Percentiles rank a stretch among this genome's conserved stretches.
These are phyloP conservation scores for Pseudocohnilembus persalinus DNA, from an alignment of 169 alveolate species.

Conservation along the genomic window DNA sequence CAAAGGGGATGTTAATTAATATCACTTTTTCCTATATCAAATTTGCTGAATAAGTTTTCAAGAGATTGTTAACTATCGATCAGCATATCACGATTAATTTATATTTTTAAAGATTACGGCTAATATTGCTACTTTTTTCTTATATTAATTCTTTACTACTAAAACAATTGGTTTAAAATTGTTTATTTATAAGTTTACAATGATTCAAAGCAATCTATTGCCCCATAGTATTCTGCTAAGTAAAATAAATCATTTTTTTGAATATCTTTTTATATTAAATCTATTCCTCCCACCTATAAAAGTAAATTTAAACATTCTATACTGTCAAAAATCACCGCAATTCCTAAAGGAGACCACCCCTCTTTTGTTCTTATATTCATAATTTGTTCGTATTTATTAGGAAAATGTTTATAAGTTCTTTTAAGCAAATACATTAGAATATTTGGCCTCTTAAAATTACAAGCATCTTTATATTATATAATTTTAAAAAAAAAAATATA, in stretches of 20 bases:
- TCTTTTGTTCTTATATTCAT: background rate
- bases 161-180: no score
- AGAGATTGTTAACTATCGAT: background rate
- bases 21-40: background rate
- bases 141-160: no score
- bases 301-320: background rate
- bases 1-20: background rate
- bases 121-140: background rate
- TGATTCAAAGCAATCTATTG: background rate
- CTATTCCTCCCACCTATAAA: background rate
- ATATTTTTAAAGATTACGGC: no score
- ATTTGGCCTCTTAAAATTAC: background rate
- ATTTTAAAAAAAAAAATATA: no score
- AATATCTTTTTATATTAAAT: background rate
- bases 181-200: no score
- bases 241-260: background rate
- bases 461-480: background rate
- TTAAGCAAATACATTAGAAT: background rate
- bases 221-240: background rate
- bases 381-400: background rate
- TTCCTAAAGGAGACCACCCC: background rate
- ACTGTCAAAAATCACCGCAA: background rate
- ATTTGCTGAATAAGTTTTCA: background rate
- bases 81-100: background rate
- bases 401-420: background rate